Conservation (phyloP, 805 yeast species). For the Wickerhamiella kurtzmanii region DNA sequence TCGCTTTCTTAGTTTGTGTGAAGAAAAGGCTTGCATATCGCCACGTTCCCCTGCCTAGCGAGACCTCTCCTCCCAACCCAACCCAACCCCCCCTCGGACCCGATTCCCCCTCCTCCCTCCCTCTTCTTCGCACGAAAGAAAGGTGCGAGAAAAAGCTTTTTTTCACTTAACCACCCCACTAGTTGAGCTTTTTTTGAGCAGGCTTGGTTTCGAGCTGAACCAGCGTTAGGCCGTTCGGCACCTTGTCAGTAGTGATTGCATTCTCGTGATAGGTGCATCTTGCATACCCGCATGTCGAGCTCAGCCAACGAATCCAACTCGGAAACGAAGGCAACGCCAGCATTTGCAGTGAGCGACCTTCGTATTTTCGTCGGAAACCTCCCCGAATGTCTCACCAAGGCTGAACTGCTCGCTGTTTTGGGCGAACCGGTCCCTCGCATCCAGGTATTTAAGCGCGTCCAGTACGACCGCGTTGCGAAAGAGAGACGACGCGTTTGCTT, state of each 20-base stretch:
- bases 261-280: too few relatives aligned
- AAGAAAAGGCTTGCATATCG: neutral
- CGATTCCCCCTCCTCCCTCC: neutral
- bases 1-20: neutral
- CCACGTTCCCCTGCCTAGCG: neutral
- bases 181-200: too few relatives aligned
- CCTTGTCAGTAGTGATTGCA: too few relatives aligned
- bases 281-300: too few relatives aligned
- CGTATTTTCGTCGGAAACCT: neutral
- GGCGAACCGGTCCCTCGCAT: neutral
- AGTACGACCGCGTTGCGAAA: neutral
- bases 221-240: too few relatives aligned
- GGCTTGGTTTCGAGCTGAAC: too few relatives aligned
- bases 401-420: neutral
- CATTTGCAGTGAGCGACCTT: neutral
- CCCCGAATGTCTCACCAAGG: neutral
- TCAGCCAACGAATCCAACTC: too few relatives aligned
- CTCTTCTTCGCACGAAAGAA: too few relatives aligned
- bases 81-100: neutral
- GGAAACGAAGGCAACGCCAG: neutral
- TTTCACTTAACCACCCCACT: too few relatives aligned
- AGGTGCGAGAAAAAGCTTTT: too few relatives aligned
- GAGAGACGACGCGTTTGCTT: neutral
- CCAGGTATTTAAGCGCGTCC: neutral
- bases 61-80: neutral